Base-by-base conservation (phyloP, 2,329 filamentous ascomycete genomes). In the Xylariaceae sp. region DNA sequence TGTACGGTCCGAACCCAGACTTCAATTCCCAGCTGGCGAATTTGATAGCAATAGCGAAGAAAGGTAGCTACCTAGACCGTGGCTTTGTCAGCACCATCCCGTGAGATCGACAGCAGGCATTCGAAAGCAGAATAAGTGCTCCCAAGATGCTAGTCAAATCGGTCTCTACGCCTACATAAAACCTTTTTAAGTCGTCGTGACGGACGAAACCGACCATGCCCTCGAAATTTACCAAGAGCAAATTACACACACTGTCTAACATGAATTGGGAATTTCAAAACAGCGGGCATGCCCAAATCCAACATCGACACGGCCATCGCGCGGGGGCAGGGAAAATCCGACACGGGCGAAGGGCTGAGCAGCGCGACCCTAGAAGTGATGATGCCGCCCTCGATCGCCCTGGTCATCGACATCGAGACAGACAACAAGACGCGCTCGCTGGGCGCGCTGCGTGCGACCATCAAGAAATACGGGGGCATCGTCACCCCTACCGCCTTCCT, bases 231-330 rank as follows among this genome's bases (percentile, higher is more conserved):
- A n/a, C n/a, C n/a, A n/a, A n/a, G n/a, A n/a, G n/a, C n/a, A n/a
- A n/a, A n/a, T n/a, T n/a, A n/a, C n/a, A n/a, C n/a, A n/a, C n/a
- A n/a, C n/a, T n/a, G n/a, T n/a, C n/a, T n/a, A n/a, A n/a, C n/a
- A n/a, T n/a, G n/a, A n/a, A n/a, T n/a, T n/a, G n/a, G n/a, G n/a
- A n/a, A n/a, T n/a, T n/a, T n/a, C 9, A 5, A 34, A 32, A 46
- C 40, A 74, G 82, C 79, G 43, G 85, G 84, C 49, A 82, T 95
- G 33, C 86, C 89, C 2, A 96, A 96, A 64, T 69, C 78, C 14
- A 73, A 78, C 2, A 94, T 97, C 51, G 89, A 97, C 61, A 73
- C 73, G 11, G 88, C 92, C 38, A 82, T 98, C 50, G 85, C 88
- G 11, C 81, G 88, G 32, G 92, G 92, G 2, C 89, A 96, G 60